phyloP scores from a whole-genome alignment of 1,284 basidiomycete species.

The Malassezia yamatoensis region DNA sequence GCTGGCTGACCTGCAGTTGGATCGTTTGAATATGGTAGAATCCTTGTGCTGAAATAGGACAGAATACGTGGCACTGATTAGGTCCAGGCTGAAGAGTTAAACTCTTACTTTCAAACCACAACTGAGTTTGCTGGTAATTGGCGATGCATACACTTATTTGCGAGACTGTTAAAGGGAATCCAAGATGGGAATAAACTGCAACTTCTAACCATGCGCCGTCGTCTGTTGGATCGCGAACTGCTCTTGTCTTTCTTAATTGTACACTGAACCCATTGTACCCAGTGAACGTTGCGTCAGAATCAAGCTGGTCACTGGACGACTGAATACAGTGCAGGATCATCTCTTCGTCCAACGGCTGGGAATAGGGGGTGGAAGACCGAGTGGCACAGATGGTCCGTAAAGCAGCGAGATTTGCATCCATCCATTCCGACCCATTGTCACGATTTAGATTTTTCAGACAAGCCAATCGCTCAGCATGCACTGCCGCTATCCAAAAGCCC shows the following conservation, averaged over 20 bases:
- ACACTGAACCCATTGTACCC: slow-evolving; percentile 14
- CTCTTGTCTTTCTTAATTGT: neutral
- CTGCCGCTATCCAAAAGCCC: neutral
- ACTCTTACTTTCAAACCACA: slow-evolving; percentile 32
- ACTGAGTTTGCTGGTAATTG: slow-evolving; percentile 19
- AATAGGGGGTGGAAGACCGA: neutral
- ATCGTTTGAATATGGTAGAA: slow-evolving; percentile 35
- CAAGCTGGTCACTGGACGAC: neutral
- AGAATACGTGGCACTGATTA: slow-evolving; percentile 23
- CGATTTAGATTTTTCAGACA: neutral
- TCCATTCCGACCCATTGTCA: neutral
- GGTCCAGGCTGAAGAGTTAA: slow-evolving; percentile 23
- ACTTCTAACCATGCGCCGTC: slow-evolving; percentile 30
- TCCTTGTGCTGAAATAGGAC: slow-evolving; percentile 26
- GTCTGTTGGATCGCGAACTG: slow-evolving; percentile 17
- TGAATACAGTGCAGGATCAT: slow-evolving; percentile 1
- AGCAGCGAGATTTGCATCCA: slow-evolving; percentile 2
- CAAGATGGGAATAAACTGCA: slow-evolving; percentile 20
- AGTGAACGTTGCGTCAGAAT: slow-evolving; percentile 4
- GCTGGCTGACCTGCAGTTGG: slow-evolving; percentile 28
- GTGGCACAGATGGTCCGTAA: slow-evolving; percentile 1
- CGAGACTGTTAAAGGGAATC: slow-evolving; percentile 25
- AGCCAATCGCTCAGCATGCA: neutral
- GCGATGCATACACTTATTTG: slow-evolving; percentile 33
- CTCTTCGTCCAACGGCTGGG: slow-evolving; percentile 2